Percentiles rank a stretch among this genome's conserved stretches.
Conservation (phyloP, 2,329 filamentous ascomycete species). For the Verticillium nonalfalfae region DNA sequence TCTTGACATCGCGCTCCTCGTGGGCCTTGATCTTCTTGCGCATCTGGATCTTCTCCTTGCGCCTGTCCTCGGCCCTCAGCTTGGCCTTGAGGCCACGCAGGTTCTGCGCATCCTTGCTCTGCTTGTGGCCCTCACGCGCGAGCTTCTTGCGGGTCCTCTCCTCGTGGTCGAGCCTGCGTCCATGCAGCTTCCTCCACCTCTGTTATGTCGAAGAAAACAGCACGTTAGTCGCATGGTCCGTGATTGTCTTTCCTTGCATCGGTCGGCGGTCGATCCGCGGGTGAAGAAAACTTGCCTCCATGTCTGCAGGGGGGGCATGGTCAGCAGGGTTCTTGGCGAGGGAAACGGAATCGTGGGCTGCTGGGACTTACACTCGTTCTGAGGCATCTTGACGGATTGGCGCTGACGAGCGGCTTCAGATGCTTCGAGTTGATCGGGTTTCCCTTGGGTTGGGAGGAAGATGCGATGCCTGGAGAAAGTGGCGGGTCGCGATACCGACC, state of each 20-base stretch:
- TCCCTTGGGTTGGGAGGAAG: background rate
- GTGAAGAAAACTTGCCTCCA: slow-evolving; percentile 2
- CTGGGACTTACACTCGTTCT: slow-evolving; percentile 55
- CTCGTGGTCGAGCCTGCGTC: slow-evolving; percentile 66
- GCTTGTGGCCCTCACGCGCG: slow-evolving; percentile 84
- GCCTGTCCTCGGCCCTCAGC: slow-evolving; percentile 85
- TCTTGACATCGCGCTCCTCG: slow-evolving; percentile 95
- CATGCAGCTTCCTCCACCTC: slow-evolving; percentile 54
- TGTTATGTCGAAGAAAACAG: slow-evolving; percentile 49
- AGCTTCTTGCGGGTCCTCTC: slow-evolving; percentile 82
- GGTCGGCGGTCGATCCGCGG: background rate
- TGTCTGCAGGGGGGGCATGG: background rate
- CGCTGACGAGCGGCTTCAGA: slow-evolving; percentile 5
- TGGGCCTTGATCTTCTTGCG: slow-evolving; percentile 89
- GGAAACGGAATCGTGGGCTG: background rate
- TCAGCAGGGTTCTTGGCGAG: background rate
- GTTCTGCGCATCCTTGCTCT: slow-evolving; percentile 86
- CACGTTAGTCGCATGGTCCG: background rate
- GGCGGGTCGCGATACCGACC: slow-evolving; percentile 9
- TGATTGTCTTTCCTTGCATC: background rate
- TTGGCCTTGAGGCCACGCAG: slow-evolving; percentile 88
- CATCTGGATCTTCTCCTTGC: slow-evolving; percentile 98
- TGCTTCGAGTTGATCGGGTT: background rate
- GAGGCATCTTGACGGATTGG: slow-evolving; percentile 37
- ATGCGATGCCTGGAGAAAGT: slow-evolving; percentile 4